Evolutionary conservation across 768 basidiomycete species (phyloP), one percentile per base, ranked within the genome.

Genomic region (Psilocybe sp.): DNA sequence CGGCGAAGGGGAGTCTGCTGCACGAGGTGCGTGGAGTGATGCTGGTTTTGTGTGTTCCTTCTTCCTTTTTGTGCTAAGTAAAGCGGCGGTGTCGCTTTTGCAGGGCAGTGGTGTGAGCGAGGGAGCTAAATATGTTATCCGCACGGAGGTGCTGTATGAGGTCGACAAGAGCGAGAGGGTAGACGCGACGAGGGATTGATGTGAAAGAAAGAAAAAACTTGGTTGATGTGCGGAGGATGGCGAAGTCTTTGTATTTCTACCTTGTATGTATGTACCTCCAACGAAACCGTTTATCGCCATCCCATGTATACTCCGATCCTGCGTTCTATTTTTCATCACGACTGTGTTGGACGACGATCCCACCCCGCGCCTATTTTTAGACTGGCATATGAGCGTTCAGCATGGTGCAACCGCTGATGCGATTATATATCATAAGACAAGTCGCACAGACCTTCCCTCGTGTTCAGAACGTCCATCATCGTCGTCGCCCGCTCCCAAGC

Each of bases 81-180:
- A 18, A 15, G 18, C 23, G 35, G 39, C 20, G n/a, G 39, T 14
- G 10, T 45, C 19, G 36, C 12, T 37, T 40, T 43, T 41, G 2
- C 15, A 57, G 55, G 71, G 71, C 19, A 72, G 71, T 49, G 69
- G 69, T 6, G 71, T 72, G 12, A 58, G 53, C 1, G 52, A 49
- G 32, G 71, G 69, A 9, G 67, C 64, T 40, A 72, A 72, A 54
- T 72, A 71, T 59, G 68, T 72, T 1, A 69, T 72, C 34, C 60
- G 71, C 40, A 71, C 69, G 8, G 71, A 72, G 44, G 67, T 72
- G 31, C 54, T 72, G 44, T 71, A 72, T 48, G 68, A 70, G 47
- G 70, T 70, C 11, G 68, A 68, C 37, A 63, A 64, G 48, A 64
- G 61, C 50, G 69, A 71, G 51, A 58, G 68, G 15, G 61, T 69